phyloP scores from a whole-genome alignment of 768 basidiomycete genomes.

The Sistotremastrum niveocremeum region DNA sequence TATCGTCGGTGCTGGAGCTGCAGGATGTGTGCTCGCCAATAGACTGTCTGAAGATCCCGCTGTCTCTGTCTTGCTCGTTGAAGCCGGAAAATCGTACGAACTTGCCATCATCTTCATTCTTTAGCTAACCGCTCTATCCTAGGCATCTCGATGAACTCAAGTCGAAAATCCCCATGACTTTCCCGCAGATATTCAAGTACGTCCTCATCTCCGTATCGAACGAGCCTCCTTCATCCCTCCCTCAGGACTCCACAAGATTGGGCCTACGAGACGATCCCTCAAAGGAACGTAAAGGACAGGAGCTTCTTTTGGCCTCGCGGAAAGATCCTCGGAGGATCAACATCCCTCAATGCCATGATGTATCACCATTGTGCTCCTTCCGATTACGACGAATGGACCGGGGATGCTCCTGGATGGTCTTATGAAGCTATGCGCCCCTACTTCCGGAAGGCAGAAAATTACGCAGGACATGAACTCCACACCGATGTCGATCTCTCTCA shows the following conservation, averaged over 20 bases:
- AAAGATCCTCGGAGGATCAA: too few relatives aligned
- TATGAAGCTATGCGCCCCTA: constrained; percentile 36
- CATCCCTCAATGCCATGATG: constrained; percentile 5
- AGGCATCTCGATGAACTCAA: too few relatives aligned
- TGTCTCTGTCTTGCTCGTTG: constrained; percentile 20
- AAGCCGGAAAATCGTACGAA: constrained; percentile 5
- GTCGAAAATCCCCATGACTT: too few relatives aligned
- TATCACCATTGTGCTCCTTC: constrained; percentile 49
- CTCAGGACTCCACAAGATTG: too few relatives aligned
- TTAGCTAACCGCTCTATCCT: too few relatives aligned
- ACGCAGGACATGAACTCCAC: constrained; percentile 33
- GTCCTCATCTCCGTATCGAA: too few relatives aligned
- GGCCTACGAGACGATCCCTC: too few relatives aligned
- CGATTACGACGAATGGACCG: constrained; percentile 57
- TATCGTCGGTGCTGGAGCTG: constrained; percentile 23
- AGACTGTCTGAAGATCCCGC: constrained; percentile 21
- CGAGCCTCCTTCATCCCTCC: too few relatives aligned
- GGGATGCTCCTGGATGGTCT: constrained; percentile 16
- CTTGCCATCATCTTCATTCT: too few relatives aligned
- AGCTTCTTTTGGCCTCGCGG: too few relatives aligned
- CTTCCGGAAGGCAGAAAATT: constrained; percentile 55
- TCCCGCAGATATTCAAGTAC: too few relatives aligned
- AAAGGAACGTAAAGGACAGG: too few relatives aligned
- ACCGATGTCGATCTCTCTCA: constrained; percentile 32
- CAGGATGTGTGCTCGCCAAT: constrained; percentile 24